Evolutionary conservation across 2,329 filamentous ascomycete species (phyloP).

Genomic region (Phyllosticta citribraziliensis): DNA sequence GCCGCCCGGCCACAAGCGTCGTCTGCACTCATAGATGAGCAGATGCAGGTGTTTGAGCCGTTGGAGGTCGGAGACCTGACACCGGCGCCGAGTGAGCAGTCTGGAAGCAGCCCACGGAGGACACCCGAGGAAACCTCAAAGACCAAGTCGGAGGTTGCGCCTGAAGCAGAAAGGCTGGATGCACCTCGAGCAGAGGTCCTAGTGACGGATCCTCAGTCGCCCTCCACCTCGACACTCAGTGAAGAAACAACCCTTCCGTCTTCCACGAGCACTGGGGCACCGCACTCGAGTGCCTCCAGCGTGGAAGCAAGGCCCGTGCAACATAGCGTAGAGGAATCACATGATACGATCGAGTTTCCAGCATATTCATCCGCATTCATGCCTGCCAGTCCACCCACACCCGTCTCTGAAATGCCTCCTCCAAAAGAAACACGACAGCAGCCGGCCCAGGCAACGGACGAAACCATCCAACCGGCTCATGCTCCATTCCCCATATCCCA

Average conservation of each 20-base stretch:
- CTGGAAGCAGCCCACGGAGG: neutral
- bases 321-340: slow-evolving; percentile 1
- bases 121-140: neutral
- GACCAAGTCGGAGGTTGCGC: neutral
- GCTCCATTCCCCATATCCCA: slow-evolving; percentile 67
- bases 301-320: neutral
- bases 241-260: neutral
- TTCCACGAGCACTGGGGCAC: neutral
- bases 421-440: neutral
- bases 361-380: neutral
- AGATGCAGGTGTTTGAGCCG: slow-evolving; percentile 9
- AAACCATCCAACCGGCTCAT: neutral
- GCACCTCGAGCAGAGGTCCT: neutral
- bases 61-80: slow-evolving; percentile 8
- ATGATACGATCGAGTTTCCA: slow-evolving; percentile 1
- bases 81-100: slow-evolving; percentile 3
- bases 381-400: neutral
- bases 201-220: neutral
- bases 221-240: neutral
- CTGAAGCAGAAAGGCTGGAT: neutral
- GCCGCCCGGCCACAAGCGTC: neutral
- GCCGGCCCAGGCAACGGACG: neutral
- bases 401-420: neutral
- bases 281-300: neutral
- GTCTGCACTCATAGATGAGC: neutral